Conservation (phyloP, 169 alveolate genomes). For the Plasmodium cynomolgi region DNA sequence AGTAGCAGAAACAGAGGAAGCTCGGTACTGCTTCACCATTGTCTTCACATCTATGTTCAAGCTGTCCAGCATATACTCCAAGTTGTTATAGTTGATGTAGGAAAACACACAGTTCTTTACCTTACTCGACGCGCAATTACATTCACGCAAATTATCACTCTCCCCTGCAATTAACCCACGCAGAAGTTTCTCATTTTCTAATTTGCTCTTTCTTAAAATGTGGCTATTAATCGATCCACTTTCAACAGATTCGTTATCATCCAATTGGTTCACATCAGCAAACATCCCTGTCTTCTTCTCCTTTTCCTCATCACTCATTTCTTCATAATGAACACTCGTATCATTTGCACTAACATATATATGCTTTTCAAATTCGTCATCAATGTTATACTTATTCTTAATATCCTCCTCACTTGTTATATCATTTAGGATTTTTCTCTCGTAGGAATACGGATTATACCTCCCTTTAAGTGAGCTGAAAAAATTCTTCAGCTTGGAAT, state of each 20-base stretch:
- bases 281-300: constrained; percentile 65
- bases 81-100: constrained; percentile 38
- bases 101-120: constrained; percentile 42
- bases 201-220: constrained; percentile 16
- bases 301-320: constrained; percentile 52
- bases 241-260: constrained; percentile 27
- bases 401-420: constrained; percentile 49
- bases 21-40: constrained; percentile 5
- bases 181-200: constrained; percentile 25
- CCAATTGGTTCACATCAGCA: constrained; percentile 62
- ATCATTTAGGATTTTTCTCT: constrained; percentile 38
- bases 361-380: constrained; percentile 42
- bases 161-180: constrained; percentile 43
- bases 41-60: constrained; percentile 44
- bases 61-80: constrained; percentile 64
- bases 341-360: background rate
- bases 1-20: background rate
- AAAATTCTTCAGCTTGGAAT: constrained; percentile 12
- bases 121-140: constrained; percentile 44
- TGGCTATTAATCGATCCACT: constrained; percentile 62
- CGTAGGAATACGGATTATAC: constrained; percentile 67
- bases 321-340: background rate
- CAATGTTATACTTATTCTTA: constrained; percentile 41
- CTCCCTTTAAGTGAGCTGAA: constrained; percentile 16
- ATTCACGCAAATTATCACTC: constrained; percentile 43